phyloP scores from a whole-genome alignment of 352 stramenopile genomes.

The Phytopythium montanum region DNA sequence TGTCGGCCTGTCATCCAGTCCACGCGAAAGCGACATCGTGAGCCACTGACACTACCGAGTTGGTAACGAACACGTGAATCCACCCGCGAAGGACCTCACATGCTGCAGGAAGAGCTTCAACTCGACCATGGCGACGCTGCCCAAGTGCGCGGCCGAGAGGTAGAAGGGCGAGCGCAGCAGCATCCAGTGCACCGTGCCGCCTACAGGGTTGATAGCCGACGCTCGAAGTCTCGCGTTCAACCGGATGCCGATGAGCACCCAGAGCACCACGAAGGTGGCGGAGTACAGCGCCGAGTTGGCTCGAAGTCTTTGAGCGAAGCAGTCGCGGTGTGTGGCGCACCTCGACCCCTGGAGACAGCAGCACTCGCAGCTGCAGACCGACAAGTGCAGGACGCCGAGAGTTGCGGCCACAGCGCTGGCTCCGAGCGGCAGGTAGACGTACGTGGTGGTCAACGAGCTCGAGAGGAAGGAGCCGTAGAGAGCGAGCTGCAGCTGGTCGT shows the following conservation, averaged over 20 bases:
- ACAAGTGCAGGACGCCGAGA: constrained; percentile 28
- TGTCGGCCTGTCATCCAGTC: constrained; percentile 25
- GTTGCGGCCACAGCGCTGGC: constrained; percentile 34
- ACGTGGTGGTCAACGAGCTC: constrained; percentile 43
- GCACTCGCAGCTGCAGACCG: constrained; percentile 59
- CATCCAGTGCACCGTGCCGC: constrained; percentile 72
- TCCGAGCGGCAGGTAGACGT: constrained; percentile 57
- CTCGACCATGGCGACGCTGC: constrained; percentile 52
- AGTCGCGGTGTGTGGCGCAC: constrained; percentile 36
- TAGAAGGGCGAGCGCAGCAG: constrained; percentile 66
- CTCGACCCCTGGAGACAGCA: constrained; percentile 48
- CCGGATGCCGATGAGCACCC: constrained; percentile 52
- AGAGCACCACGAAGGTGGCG: constrained; percentile 40
- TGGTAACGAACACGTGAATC: neutral
- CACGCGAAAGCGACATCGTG: neutral
- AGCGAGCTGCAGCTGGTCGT: constrained; percentile 67
- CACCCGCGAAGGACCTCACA: constrained; percentile 11
- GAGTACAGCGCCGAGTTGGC: constrained; percentile 49
- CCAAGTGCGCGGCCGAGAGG: constrained; percentile 53
- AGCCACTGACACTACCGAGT: too few species aligned
- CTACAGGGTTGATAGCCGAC: constrained; percentile 73
- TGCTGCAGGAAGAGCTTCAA: constrained; percentile 83
- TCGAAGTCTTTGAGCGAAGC: constrained; percentile 48
- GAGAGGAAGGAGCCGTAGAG: constrained; percentile 60
- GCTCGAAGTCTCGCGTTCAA: constrained; percentile 68